Base-by-base conservation (phyloP, 1,139 yeast genomes). In the Zygosaccharomyces sapae region DNA sequence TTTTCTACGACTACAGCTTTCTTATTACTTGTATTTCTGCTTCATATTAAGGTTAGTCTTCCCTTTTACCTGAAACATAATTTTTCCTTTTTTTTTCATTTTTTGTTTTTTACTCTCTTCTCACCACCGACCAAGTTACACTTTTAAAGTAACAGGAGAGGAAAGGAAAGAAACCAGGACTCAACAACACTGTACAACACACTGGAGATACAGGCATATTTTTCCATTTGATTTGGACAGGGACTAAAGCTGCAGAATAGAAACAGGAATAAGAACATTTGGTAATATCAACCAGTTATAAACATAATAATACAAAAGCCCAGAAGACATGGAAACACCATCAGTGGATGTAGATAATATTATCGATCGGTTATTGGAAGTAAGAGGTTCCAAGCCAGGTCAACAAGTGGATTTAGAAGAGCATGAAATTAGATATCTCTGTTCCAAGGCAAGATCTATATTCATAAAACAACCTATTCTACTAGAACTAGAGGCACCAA, bases 331-430 rank as follows among this genome's bases (percentile, higher is more conserved):
- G 68, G 73, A 70, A 54, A 66, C 81, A 66, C 89, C 80, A 68
- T 95, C 90, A 70, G 96, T 95, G 48, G 97, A 92, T 68, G 86
- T 92, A 66, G 98, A 92, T 70, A 88, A 96, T 63, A 90, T 92
- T 65, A 94, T 92, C 69, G 97, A 92, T 73, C 83, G 97, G 76
- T 80, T 92, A 65, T 77, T 92, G 61, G 98, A 92, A 70, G 98
- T 92, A 46, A 83, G 98, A 71, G 98, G 98, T 55, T 87, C 96
- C 54, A 83, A 97, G 70, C 98, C 98, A 20, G 98, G 98, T 41
- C 90, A 88, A 69, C 97, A 89, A 68, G 98, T 92, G 43, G 88
- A 89, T 54, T 77, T 92, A 53, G 86, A 86, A 59, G 98, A 92
- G 70, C 88, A 81, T 67, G 98, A 92, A 72, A 92, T 92, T 68